Evolutionary conservation across 2,329 filamentous ascomycete genomes (phyloP), one percentile per base, ranked within the genome.

Genomic region (Hymenoscyphus fructigenus): DNA sequence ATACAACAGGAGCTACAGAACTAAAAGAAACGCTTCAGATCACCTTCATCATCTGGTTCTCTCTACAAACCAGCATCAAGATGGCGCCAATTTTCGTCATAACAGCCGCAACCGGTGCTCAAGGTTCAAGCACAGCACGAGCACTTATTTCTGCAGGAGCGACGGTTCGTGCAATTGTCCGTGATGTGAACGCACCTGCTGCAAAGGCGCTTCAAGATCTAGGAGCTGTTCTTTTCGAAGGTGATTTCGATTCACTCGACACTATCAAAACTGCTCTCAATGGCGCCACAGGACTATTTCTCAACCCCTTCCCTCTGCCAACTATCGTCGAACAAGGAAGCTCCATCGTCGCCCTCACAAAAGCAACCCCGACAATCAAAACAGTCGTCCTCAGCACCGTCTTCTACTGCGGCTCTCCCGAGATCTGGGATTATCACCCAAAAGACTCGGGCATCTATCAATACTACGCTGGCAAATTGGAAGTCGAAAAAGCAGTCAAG

Each of bases 101-200:
- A 14, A 62, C 60, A 20, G 28, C 23, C 10, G 47, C 60, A 4
- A 57, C 60, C 7, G 41, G 38, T 14, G n/a, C 32, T 12, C 60
- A 62, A 29, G 50, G 60, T 26, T n/a, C 34, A 28, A 38, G 32
- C 20, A 29, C 70, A 38, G 76, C 77, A 65, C 71, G 32, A 1
- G 71, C 78, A 23, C 74, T 79, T 0, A 76, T 79, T 5, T 64
- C 66, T 23, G 71, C 76, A 0, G 76, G 76, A 12, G 73, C 69
- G 50, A 44, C 20, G 6, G 64, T 79, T 59, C 77, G 79, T 38
- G 78, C 75, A 0, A 62, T 79, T 3, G 77, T 79, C 0, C 77
- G 77, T 57, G 68, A 79, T 53, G 10, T 36, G 17, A 61, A 41
- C 56, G 73, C 71, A 5, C 58, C 74, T n/a, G 77, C 76, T 28